Conservation (phyloP, 2,329 filamentous ascomycete species). For the Trematosphaeria pertusa region DNA sequence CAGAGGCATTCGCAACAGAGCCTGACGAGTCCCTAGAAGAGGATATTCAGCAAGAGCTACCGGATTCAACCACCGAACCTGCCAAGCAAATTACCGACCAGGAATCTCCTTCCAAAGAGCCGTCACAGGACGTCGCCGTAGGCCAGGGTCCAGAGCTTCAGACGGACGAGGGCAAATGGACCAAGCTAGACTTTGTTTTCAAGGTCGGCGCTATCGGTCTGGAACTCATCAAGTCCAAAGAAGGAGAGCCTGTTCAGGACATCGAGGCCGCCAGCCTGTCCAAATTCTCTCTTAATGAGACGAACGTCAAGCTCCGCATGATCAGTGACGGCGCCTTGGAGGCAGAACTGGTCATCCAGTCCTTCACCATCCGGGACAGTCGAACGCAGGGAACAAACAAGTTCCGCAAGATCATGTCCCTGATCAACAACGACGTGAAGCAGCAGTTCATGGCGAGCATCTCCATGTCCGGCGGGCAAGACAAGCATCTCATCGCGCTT, state of each 20-base stretch:
- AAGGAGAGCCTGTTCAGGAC: constrained; percentile 79
- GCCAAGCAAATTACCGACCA: constrained; percentile 55
- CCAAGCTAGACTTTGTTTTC: constrained; percentile 91
- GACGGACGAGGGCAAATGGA: constrained; percentile 77
- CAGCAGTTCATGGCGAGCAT: constrained; percentile 99
- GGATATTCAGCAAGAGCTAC: constrained; percentile 77
- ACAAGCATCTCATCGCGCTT: constrained; percentile 85
- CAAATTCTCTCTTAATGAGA: constrained; percentile 92
- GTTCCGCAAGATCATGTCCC: constrained; percentile 97
- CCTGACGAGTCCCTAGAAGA: constrained; percentile 71
- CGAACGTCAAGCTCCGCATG: constrained; percentile 89
- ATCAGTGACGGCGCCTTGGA: constrained; percentile 90
- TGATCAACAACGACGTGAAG: constrained; percentile 87
- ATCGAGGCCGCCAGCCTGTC: constrained; percentile 83
- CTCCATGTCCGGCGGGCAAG: constrained; percentile 84
- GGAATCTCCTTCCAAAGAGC: constrained; percentile 33
- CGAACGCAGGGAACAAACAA: constrained; percentile 90
- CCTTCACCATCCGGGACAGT: constrained; percentile 93
- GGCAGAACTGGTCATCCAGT: constrained; percentile 89
- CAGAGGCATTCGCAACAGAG: constrained; percentile 82
- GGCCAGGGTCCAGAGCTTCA: constrained; percentile 70
- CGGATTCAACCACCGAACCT: constrained; percentile 58
- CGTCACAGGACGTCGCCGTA: constrained; percentile 59
- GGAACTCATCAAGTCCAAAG: constrained; percentile 80
- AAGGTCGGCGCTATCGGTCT: constrained; percentile 85